Conservation (phyloP, 441 rosid species). For the Erodium texanum region DNA sequence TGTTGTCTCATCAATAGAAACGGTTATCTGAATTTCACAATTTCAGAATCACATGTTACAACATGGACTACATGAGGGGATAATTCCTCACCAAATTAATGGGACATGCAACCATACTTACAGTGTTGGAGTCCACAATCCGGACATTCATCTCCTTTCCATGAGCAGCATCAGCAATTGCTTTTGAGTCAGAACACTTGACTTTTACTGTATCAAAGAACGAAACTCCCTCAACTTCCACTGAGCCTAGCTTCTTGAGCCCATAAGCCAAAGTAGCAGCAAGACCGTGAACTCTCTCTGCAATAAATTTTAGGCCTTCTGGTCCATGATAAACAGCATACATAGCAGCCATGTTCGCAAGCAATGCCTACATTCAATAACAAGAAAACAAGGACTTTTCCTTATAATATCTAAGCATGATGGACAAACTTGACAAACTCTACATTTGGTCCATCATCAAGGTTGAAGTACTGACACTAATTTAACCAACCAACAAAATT, state of each 20-base stretch:
- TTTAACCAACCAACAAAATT: neutral
- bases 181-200: slow-evolving; percentile 61
- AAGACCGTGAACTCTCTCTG: slow-evolving; percentile 78
- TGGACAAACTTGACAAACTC: neutral
- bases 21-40: slow-evolving; percentile 77
- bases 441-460: neutral
- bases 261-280: slow-evolving; percentile 79
- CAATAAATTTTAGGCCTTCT: slow-evolving; percentile 19
- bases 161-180: slow-evolving; percentile 73
- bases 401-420: neutral
- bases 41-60: too few relatives aligned
- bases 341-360: slow-evolving; percentile 46
- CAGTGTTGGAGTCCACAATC: slow-evolving; percentile 65
- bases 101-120: too few relatives aligned
- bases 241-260: slow-evolving; percentile 73
- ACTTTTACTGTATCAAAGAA: slow-evolving; percentile 80
- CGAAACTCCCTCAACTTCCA: slow-evolving; percentile 69
- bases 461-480: neutral
- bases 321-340: slow-evolving; percentile 18
- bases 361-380: slow-evolving; percentile 43
- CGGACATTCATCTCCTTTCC: slow-evolving; percentile 68
- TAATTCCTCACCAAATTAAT: too few relatives aligned
- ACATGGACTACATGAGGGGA: too few relatives aligned
- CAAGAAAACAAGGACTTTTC: neutral
- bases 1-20: slow-evolving; percentile 88